phyloP scores from a whole-genome alignment of 768 basidiomycete genomes.

The Suillus decipiens region DNA sequence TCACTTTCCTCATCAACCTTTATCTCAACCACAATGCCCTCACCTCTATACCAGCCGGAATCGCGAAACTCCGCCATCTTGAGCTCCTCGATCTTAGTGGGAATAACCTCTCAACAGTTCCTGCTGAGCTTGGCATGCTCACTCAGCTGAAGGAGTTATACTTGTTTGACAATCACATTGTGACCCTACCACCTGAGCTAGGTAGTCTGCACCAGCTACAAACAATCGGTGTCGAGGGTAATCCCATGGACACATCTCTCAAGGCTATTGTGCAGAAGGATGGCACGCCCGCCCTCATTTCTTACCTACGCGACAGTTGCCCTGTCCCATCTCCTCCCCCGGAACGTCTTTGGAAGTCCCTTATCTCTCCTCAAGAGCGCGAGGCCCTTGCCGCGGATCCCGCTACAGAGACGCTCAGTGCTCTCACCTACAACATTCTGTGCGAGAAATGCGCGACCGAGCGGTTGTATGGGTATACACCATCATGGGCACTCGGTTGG shows the following conservation, averaged over 20 bases:
- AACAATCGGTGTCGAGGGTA: constrained; percentile 96
- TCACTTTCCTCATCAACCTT: constrained; percentile 91
- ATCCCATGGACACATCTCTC: constrained; percentile 79
- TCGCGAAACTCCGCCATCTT: constrained; percentile 81
- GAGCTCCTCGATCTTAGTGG: constrained; percentile 90
- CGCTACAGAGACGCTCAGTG: constrained; percentile 72
- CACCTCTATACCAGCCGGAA: constrained; percentile 74
- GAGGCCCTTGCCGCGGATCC: constrained; percentile 64
- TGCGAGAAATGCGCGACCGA: constrained; percentile 90
- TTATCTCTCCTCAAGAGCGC: constrained; percentile 58
- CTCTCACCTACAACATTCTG: constrained; percentile 92
- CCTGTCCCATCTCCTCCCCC: constrained; percentile 82
- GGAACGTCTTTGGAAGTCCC: constrained; percentile 72
- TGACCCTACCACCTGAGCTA: constrained; percentile 81
- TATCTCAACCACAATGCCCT: constrained; percentile 97
- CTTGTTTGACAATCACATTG: constrained; percentile 94
- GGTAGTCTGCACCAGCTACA: constrained; percentile 91
- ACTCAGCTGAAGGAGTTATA: constrained; percentile 89
- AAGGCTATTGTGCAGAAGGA: constrained; percentile 90
- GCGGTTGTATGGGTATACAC: constrained; percentile 92
- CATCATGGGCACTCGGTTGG: constrained; percentile 96
- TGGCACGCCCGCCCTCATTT: constrained; percentile 86
- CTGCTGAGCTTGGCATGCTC: constrained; percentile 89
- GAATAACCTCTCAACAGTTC: constrained; percentile 76
- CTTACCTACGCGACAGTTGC: constrained; percentile 92